phyloP scores from a whole-genome alignment of 441 rosid species.

The Gossypium laxum region DNA sequence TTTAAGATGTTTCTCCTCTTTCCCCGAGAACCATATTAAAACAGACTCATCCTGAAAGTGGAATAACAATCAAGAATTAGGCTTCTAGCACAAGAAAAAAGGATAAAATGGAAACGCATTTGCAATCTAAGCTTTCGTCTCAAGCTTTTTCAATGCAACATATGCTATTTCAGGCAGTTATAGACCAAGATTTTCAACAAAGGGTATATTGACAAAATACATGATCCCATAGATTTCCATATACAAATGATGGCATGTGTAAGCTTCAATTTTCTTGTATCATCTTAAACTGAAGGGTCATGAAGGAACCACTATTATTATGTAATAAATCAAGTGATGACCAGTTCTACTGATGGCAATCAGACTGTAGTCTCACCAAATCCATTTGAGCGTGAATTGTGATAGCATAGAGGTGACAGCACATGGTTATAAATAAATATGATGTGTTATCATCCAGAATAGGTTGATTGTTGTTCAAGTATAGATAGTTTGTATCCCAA shows the following conservation, averaged over 20 bases:
- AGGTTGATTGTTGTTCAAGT: neutral
- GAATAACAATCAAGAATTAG: conserved; percentile 13
- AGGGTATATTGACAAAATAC: neutral
- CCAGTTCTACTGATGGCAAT: neutral
- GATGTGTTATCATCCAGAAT: neutral
- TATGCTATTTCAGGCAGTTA: neutral
- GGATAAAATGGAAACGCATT: neutral
- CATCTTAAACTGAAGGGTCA: neutral
- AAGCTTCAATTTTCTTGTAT: neutral
- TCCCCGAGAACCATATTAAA: conserved; percentile 93
- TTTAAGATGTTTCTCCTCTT: conserved; percentile 83
- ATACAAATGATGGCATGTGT: neutral
- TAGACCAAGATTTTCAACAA: neutral
- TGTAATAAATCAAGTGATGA: neutral
- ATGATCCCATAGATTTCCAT: neutral
- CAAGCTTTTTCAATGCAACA: neutral
- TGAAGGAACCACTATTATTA: neutral
- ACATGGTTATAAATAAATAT: neutral
- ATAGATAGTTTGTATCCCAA: neutral
- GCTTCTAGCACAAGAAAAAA: conserved; percentile 5
- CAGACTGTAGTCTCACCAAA: neutral
- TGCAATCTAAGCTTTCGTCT: neutral
- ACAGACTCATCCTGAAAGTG: conserved; percentile 79
- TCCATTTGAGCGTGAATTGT: neutral
- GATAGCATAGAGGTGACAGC: neutral